Percentiles rank a stretch among this genome's conserved stretches.
Evolutionary conservation across 2,329 filamentous ascomycete species (phyloP).

Genomic region (Fonsecaea multimorphosa): DNA sequence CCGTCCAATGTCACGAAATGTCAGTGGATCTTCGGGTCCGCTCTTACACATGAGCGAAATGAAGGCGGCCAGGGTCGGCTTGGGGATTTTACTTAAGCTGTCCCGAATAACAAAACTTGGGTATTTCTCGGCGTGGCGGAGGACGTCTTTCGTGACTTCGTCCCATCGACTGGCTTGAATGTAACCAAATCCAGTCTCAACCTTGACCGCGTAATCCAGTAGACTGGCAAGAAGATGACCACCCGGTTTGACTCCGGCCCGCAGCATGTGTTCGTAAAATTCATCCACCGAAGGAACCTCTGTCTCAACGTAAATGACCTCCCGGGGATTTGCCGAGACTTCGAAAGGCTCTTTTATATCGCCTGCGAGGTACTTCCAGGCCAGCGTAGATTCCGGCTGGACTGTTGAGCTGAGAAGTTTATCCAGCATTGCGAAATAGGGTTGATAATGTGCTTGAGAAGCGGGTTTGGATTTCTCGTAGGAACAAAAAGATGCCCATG

Average conservation of each 20-base stretch:
- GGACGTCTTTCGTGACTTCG: constrained; percentile 40
- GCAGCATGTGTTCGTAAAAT: constrained; percentile 59
- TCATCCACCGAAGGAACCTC: constrained; percentile 60
- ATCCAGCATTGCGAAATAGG: constrained; percentile 62
- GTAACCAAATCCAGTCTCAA: constrained; percentile 52
- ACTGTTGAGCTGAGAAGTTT: constrained; percentile 57
- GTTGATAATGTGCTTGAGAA: constrained; percentile 41
- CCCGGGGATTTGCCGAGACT: constrained; percentile 62
- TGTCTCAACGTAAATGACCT: constrained; percentile 63
- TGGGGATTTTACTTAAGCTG: constrained; percentile 43
- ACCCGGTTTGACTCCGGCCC: constrained; percentile 51
- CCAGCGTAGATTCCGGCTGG: constrained; percentile 4
- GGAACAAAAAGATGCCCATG: constrained; percentile 68
- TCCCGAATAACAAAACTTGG: constrained; percentile 28
- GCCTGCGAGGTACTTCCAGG: constrained; percentile 50
- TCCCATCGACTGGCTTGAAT: constrained; percentile 48
- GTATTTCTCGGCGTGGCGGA: constrained; percentile 31
- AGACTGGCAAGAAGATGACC: constrained; percentile 56
- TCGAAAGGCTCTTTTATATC: constrained; percentile 62
- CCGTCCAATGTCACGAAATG: constrained; percentile 6
- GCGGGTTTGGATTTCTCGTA: constrained; percentile 53
- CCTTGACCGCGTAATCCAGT: constrained; percentile 51
- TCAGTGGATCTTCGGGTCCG: constrained; percentile 22
- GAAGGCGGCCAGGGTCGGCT: constrained; percentile 52
- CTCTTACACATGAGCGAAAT: constrained; percentile 51